Evolutionary conservation across 139 green algal genomes (phyloP).

Genomic region (Spirogloea muscicola): DNA sequence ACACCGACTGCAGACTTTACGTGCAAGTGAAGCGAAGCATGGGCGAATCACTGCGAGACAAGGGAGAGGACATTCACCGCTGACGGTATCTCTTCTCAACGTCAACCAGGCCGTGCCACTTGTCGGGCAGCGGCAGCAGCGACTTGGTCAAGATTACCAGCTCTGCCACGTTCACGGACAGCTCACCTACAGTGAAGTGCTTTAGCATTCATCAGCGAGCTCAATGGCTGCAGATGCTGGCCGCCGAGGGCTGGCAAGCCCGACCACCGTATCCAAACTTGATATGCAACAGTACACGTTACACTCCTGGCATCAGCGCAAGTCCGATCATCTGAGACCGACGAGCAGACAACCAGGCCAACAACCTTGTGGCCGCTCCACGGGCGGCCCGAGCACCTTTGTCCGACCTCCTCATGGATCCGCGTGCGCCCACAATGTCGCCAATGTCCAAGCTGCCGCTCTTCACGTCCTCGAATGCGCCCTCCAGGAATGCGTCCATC

Average conservation of each 20-base stretch:
- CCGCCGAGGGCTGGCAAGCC: no score
- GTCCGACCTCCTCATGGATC: conserved; percentile 82
- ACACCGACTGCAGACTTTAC: no score
- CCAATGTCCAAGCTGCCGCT: conserved; percentile 73
- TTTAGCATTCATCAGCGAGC: not conserved
- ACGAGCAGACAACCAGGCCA: not conserved
- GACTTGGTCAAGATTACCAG: conserved; percentile 89
- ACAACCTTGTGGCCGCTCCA: not conserved
- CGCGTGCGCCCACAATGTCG: conserved; percentile 80
- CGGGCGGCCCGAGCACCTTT: no score
- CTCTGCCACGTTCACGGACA: conserved; percentile 40
- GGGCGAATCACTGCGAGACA: no score
- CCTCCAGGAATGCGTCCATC: conserved; percentile 37
- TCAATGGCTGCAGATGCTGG: no score
- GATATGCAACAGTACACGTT: no score
- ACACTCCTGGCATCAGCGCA: not conserved
- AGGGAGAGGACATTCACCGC: no score
- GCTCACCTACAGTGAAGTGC: conserved; percentile 25
- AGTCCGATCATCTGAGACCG: not conserved
- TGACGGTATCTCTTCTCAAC: conserved; percentile 90
- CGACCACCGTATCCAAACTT: no score
- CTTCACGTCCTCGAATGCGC: conserved; percentile 71
- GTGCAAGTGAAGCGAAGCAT: no score
- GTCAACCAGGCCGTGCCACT: conserved; percentile 94
- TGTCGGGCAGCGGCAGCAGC: conserved; percentile 92